Conservation (phyloP, 164 flowering plant species). For the Cinnamomum micranthum region DNA sequence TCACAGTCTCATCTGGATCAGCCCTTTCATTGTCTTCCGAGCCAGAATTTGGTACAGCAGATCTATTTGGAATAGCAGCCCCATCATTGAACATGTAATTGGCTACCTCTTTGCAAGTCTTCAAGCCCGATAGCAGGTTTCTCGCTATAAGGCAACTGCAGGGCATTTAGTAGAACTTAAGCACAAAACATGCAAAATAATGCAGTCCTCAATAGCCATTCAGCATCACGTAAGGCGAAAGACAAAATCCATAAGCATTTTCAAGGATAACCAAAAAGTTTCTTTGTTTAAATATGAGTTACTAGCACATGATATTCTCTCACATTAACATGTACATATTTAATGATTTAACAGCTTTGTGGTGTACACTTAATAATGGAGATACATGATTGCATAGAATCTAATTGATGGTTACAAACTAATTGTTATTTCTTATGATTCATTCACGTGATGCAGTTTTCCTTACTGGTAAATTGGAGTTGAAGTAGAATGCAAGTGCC, state of each 20-base stretch:
- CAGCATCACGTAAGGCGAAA: background rate
- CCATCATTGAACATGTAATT: slow-evolving; percentile 66
- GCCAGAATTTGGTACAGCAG: slow-evolving; percentile 35
- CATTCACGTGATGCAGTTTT: too few relatives aligned
- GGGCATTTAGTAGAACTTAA: slow-evolving; percentile 5
- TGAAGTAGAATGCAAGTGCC: too few relatives aligned
- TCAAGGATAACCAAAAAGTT: background rate
- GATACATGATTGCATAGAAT: too few relatives aligned
- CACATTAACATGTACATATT: too few relatives aligned
- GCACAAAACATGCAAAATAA: slow-evolving; percentile 3
- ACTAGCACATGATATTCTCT: too few relatives aligned
- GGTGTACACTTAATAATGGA: too few relatives aligned
- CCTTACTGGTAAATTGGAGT: too few relatives aligned
- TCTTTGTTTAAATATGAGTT: too few relatives aligned
- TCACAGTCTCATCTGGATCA: slow-evolving; percentile 33
- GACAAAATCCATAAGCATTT: background rate
- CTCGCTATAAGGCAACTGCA: slow-evolving; percentile 94
- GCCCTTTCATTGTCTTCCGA: slow-evolving; percentile 46
- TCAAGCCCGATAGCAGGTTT: slow-evolving; percentile 86
- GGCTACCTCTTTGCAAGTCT: slow-evolving; percentile 88
- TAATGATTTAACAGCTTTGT: too few relatives aligned
- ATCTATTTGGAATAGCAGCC: slow-evolving; percentile 23
- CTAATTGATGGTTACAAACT: too few relatives aligned
- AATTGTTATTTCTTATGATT: too few relatives aligned
- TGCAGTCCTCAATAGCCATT: background rate